A percentile compares a stretch with the other conserved stretches of the same genome.
These are phyloP conservation scores for Medicago lupulina DNA, from an alignment of 306 rosid genomes.

Conservation along the genomic window DNA sequence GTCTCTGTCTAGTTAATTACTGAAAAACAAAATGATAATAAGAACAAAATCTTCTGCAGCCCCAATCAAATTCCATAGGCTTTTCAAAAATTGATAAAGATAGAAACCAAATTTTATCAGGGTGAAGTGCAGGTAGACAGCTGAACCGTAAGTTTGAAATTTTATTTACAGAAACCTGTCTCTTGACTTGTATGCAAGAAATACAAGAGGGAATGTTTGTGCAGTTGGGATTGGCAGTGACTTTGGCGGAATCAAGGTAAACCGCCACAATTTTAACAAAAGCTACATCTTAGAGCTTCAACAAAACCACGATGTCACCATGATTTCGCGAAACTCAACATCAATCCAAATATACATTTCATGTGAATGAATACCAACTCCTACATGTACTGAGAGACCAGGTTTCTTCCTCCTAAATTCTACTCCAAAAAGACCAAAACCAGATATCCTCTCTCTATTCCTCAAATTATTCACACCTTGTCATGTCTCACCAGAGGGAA, in stretches of 20 bases:
- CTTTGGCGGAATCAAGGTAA: too few species aligned
- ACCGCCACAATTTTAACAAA: too few species aligned
- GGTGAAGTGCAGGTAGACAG: not conserved
- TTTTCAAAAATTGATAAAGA: not conserved
- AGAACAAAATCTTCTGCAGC: not conserved
- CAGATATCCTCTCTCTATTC: not conserved
- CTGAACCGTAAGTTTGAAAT: constrained; percentile 5
- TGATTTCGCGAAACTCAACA: not conserved
- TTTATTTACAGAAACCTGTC: constrained; percentile 11
- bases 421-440: not conserved
- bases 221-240: not conserved
- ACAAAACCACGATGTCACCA: not conserved
- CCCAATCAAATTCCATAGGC: constrained; percentile 18
- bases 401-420: not conserved
- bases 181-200: constrained; percentile 4
- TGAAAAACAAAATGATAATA: constrained; percentile 2
- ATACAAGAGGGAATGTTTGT: not conserved
- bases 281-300: not conserved
- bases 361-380: not conserved
- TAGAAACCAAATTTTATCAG: constrained; percentile 7
- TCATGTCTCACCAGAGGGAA: not conserved
- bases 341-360: not conserved
- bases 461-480: not conserved
- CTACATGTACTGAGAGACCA: not conserved
- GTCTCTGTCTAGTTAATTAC: not conserved